Base-by-base conservation (phyloP, 768 basidiomycete genomes). In the Ephemerocybe angulata region DNA sequence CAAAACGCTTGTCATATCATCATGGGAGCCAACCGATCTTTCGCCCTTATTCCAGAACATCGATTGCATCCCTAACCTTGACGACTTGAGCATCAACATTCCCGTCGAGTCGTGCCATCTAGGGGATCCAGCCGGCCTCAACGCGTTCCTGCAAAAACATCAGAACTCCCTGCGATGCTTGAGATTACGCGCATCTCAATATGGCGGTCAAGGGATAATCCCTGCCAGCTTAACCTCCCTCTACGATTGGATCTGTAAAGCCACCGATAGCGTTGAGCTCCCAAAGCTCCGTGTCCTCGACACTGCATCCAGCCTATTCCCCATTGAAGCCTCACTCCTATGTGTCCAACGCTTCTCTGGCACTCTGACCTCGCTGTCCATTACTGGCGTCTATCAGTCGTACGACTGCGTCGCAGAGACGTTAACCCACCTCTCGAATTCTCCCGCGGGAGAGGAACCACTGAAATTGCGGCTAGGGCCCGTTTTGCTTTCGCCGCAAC, bases 21-120 rank as follows among this genome's bases (percentile, higher is more conserved):
- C 75, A 3, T 76, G 76, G 70, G 75, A 76, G 50, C 72, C 77
- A 1, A 67, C 76, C n/a, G 73, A 78, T 53, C 66, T 77, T 25
- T 66, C 75, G 1, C 76, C 74, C 2, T 64, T 79, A 49, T 75
- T 80, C 57, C 60, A 57, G 40, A 60, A 70, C 19, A 65, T 78
- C 52, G 54, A 60, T 6, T 54, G 58, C 50, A 58, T 78, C 7
- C 67, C 73, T 15, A 60, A 43, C 30, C 68, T 77, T 15, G 65
- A 70, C 13, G 69, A 69, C 43, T 68, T 77, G 30, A 65, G 66
- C 38, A 59, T 80, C 37, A 67, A 72, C 29, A 71, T 80, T 46
- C 78, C 77, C 11, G 64, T 74, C 47, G 69, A 73, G 27, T 50
- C 63, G 13, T 70, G 70, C 0, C 75, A 79, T 49, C 70, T 80